Evolutionary conservation across 805 yeast species (phyloP).

Genomic region (Kuraishia floccosa): DNA sequence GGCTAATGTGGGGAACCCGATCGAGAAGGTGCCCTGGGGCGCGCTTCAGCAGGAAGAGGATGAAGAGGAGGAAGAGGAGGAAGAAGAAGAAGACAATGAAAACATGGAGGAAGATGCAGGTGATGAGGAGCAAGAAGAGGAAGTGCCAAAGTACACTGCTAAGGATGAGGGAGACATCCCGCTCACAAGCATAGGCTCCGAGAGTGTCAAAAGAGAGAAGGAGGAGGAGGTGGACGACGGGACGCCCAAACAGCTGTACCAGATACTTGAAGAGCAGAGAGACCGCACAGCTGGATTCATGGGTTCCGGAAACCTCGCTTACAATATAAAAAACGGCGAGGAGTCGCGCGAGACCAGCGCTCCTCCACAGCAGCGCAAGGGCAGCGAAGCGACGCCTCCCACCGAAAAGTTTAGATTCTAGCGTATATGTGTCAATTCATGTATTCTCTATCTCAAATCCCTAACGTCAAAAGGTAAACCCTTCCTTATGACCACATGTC

Average conservation of each 20-base stretch:
- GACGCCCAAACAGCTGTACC: slow-evolving; percentile 1
- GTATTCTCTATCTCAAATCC: slow-evolving; percentile 43
- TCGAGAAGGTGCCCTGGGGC: slow-evolving; percentile 19
- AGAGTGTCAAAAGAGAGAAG: no score
- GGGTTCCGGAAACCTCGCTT: no score
- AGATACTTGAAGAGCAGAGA: slow-evolving; percentile 2
- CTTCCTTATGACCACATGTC: slow-evolving; percentile 35
- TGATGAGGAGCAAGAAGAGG: slow-evolving; percentile 10
- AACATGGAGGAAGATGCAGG: slow-evolving; percentile 14
- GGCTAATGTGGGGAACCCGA: slow-evolving; percentile 11
- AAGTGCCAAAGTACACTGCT: no score
- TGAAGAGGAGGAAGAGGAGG: slow-evolving; percentile 18
- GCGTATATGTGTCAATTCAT: not conserved
- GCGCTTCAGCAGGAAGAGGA: slow-evolving; percentile 20
- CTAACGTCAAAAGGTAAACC: slow-evolving; percentile 35
- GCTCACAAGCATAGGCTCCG: no score
- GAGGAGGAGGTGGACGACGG: slow-evolving; percentile 8
- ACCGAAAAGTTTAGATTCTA: slow-evolving; percentile 3
- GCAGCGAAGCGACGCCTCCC: no score
- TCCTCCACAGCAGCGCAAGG: no score
- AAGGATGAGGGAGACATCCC: no score
- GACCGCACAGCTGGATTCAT: not conserved
- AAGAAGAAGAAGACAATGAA: slow-evolving; percentile 14
- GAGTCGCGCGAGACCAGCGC: no score
- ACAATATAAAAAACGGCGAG: no score